phyloP scores from a whole-genome alignment of 495 filamentous ascomycete species.

The Pseudoneurospora amorphoporcata region DNA sequence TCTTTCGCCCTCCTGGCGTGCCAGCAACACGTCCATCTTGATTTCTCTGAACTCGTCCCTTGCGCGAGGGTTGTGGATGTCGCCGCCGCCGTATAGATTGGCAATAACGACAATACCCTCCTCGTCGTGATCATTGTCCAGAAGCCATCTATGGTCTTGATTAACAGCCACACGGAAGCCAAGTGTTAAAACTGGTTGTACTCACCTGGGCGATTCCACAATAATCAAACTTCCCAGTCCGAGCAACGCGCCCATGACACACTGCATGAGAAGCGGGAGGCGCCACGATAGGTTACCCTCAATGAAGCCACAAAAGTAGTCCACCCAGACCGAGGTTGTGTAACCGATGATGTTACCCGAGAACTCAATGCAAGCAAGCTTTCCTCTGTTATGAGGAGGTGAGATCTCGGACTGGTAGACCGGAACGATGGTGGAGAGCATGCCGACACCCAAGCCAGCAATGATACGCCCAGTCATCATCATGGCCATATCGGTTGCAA shows the following conservation, averaged over 20 bases:
- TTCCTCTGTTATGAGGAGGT: conserved; percentile 89
- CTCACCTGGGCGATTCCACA: conserved; percentile 88
- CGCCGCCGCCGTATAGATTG: conserved; percentile 90
- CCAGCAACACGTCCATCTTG: conserved; percentile 91
- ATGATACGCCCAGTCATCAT: conserved; percentile 88
- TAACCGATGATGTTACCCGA: conserved; percentile 95
- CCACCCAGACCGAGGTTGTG: conserved; percentile 93
- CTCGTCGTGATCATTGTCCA: conserved; percentile 97
- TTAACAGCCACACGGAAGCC: conserved; percentile 10
- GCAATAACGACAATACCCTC: conserved; percentile 97
- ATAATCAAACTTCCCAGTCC: conserved; percentile 82
- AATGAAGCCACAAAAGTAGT: conserved; percentile 94
- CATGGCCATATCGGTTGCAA: conserved; percentile 73
- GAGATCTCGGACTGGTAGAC: conserved; percentile 98
- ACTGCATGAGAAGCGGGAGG: conserved; percentile 83
- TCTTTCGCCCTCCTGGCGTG: conserved; percentile 88
- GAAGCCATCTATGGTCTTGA: conserved; percentile 59
- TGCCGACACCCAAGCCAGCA: conserved; percentile 89
- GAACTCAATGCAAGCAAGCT: conserved; percentile 95
- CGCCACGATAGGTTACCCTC: conserved; percentile 81
- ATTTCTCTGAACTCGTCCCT: conserved; percentile 95
- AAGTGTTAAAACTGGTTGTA: not conserved
- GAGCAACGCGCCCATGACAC: conserved; percentile 80
- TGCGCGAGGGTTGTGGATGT: conserved; percentile 84
- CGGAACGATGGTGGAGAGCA: conserved; percentile 91